Evolutionary conservation across 345 rosid species (phyloP).

Genomic region (Anastatica hierochuntica): DNA sequence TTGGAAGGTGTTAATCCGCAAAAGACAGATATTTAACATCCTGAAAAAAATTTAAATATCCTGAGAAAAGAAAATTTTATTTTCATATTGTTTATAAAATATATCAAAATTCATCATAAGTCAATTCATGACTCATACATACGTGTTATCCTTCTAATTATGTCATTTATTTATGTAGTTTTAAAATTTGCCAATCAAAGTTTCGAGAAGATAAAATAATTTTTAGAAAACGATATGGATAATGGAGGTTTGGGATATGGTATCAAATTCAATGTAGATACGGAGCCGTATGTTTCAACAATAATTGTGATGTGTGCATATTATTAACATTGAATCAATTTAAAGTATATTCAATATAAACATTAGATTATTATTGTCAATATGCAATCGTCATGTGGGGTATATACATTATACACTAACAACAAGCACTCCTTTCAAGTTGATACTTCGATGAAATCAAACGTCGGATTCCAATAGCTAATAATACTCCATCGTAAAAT

Average conservation of each 20-base stretch:
- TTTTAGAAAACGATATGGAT: not conserved
- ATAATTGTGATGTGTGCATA: not conserved
- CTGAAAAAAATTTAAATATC: too few relatives aligned
- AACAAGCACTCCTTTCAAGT: constrained; percentile 19
- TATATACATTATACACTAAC: too few relatives aligned
- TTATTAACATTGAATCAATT: not conserved
- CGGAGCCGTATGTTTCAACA: constrained; percentile 17
- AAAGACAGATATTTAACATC: too few relatives aligned
- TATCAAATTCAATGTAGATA: constrained; percentile 20
- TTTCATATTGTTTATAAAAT: too few relatives aligned
- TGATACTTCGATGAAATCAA: not conserved
- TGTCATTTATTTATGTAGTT: not conserved
- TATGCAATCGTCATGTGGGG: constrained; percentile 22
- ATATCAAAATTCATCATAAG: too few relatives aligned
- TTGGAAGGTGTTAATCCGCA: too few relatives aligned
- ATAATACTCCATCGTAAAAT: not conserved
- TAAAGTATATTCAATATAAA: not conserved
- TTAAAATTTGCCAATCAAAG: not conserved
- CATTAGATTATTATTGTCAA: constrained; percentile 1
- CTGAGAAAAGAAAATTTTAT: too few relatives aligned
- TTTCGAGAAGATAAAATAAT: not conserved
- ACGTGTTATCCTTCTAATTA: constrained; percentile 16
- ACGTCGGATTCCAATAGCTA: constrained; percentile 8
- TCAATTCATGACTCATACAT: constrained; percentile 10
- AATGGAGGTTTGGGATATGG: constrained; percentile 8